A percentile compares a stretch with the other conserved stretches of the same genome.
phyloP scores from a whole-genome alignment of 345 rosid species.

The Salix arbutifolia region DNA sequence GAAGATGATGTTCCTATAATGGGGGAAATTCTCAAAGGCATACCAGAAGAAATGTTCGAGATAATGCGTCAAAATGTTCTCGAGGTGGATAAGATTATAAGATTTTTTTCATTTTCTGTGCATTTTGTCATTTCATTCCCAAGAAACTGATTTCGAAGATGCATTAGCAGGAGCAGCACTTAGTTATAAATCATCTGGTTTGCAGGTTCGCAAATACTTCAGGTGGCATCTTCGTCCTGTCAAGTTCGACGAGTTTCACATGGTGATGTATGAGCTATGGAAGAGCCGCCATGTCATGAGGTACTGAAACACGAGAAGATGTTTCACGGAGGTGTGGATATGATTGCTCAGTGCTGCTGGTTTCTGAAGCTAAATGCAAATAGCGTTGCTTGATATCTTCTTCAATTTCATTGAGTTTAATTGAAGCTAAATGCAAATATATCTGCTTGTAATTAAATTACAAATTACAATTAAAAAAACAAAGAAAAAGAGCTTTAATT shows the following conservation, averaged over 20 bases:
- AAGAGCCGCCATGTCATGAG: conserved; percentile 79
- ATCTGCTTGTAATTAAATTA: too few relatives aligned
- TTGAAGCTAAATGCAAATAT: too few relatives aligned
- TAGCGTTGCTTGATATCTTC: neutral
- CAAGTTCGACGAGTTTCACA: conserved; percentile 79
- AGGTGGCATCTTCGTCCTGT: conserved; percentile 89
- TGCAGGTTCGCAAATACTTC: conserved; percentile 23
- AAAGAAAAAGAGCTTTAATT: too few relatives aligned
- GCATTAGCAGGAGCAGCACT: neutral
- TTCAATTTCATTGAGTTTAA: too few relatives aligned
- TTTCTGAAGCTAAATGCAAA: neutral
- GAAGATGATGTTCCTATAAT: conserved; percentile 72
- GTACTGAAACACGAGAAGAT: conserved; percentile 26
- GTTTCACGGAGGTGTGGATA: neutral
- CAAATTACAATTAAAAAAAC: too few relatives aligned
- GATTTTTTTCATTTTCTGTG: neutral
- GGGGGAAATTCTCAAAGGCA: conserved; percentile 68
- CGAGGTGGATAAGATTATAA: neutral
- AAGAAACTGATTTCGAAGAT: neutral
- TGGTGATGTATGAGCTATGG: conserved; percentile 97
- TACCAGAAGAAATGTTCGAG: conserved; percentile 78
- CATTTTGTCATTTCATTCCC: too few relatives aligned
- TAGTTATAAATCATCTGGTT: neutral
- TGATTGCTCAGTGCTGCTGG: neutral
- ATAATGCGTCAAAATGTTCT: conserved; percentile 39